Conservation (phyloP, 306 rosid genomes). For the Leucaena leucocephala region DNA sequence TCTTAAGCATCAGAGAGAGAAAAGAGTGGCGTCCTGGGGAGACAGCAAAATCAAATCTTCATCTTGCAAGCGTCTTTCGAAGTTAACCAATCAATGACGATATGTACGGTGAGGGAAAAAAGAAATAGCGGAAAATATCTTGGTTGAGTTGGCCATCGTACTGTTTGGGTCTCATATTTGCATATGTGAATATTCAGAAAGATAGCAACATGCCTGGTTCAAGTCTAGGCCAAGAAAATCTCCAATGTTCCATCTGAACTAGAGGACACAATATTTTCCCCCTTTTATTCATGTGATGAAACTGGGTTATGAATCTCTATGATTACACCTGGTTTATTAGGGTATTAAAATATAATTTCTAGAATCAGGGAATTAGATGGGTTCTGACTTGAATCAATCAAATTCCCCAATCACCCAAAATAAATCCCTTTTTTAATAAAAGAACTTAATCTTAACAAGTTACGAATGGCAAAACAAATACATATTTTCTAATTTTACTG, state of each 20-base stretch:
- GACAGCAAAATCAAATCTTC: background rate
- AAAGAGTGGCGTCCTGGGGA: background rate
- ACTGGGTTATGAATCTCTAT: background rate
- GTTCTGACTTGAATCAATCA: no score
- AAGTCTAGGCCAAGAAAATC: background rate
- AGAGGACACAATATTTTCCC: background rate
- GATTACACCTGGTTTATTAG: no score
- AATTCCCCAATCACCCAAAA: no score
- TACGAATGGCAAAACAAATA: no score
- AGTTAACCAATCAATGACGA: background rate
- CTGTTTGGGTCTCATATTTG: constrained; percentile 5
- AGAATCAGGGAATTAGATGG: no score
- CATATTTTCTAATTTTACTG: no score
- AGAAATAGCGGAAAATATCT: background rate
- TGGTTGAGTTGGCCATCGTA: background rate
- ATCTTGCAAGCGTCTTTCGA: background rate
- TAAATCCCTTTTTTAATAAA: no score
- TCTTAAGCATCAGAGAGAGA: background rate
- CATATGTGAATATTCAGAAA: background rate
- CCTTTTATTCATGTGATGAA: background rate
- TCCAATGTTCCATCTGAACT: no score
- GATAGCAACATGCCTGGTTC: background rate
- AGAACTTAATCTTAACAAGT: no score
- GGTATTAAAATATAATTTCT: no score
- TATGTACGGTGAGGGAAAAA: background rate